These are phyloP conservation scores for Trifolium subterraneum DNA, from an alignment of 306 rosid genomes.

Conservation along the genomic window DNA sequence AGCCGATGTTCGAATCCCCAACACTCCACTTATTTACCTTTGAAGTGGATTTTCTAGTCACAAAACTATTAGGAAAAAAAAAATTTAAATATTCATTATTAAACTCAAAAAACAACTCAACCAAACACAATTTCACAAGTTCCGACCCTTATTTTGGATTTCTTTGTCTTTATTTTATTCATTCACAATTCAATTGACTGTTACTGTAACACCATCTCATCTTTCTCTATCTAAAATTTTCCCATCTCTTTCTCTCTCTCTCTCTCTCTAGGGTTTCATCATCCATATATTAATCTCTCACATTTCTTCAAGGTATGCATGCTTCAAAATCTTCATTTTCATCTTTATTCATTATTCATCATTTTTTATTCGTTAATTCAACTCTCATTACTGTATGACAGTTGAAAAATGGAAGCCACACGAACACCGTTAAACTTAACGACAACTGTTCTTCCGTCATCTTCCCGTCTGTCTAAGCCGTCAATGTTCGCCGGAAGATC, in stretches of 20 bases:
- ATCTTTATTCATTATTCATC: background rate
- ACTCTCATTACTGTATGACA: constrained; percentile 32
- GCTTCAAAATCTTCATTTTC: background rate
- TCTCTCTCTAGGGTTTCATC: constrained; percentile 32
- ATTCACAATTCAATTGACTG: background rate
- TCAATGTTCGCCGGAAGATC: constrained; percentile 50
- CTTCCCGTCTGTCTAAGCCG: constrained; percentile 35
- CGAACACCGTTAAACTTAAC: constrained; percentile 40
- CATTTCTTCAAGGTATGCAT: constrained; percentile 11
- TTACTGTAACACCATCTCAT: background rate
- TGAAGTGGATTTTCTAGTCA: too few species aligned
- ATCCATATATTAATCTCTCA: constrained; percentile 12
- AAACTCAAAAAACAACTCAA: too few species aligned
- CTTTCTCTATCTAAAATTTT: constrained; percentile 23
- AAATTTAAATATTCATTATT: too few species aligned
- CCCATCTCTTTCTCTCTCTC: background rate
- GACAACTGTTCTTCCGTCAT: constrained; percentile 51
- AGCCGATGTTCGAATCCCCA: too few species aligned
- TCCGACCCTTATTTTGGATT: background rate
- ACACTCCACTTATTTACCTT: too few species aligned
- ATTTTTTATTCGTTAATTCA: background rate
- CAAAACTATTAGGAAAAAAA: too few species aligned
- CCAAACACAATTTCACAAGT: background rate
- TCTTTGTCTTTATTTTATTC: background rate
- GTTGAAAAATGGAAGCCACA: constrained; percentile 61